Base-by-base conservation (phyloP, 2,329 filamentous ascomycete species). In the Aspergillus udagawae region DNA sequence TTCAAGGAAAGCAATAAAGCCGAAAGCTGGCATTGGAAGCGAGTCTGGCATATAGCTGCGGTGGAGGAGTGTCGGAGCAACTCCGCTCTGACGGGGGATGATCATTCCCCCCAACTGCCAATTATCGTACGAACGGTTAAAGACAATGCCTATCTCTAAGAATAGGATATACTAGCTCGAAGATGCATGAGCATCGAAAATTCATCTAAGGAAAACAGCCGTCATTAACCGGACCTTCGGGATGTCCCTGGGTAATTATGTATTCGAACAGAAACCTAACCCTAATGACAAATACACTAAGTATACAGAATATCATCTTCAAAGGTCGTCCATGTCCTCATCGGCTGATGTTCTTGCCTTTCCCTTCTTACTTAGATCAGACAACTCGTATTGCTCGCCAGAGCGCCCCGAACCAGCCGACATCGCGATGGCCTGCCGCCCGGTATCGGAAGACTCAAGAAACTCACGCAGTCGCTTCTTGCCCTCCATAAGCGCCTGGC, bases 401-500 rank as follows among this genome's bases (percentile, higher is more conserved):
- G 64, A 68, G 28, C 63, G 73, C 55, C 75, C 74, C 52, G 53
- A 65, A 62, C 41, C 51, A 0, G 80, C 75, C 8, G 85, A 83
- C 86, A 96, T 90, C 23, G 87, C 87, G 70, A 96, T 85, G 0
- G 92, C 92, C 72, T 93, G 87, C 51, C 91, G 81, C 3, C 91
- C 92, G 10, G 88, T 89, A 66, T 96, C 91, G n/a, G 87, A 91
- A 66, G 84, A 88, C 77, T 92, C 90, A 57, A 97, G 82, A 69
- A 97, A 97, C 32, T 96, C 91, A 25, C 93, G 86, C 49, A 97
- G 83, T 66, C 90, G 88, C 78, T 94, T 89, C 80, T 96, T 97
- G 70, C 91, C 90, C 64, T 99, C 91, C 65, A 96, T 91, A 29
- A 96, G 69, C 7, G 90, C 94, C 77, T 99, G 94, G 61, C 83